These are phyloP conservation scores for Tuber microsphaerosporum DNA, from an alignment of 495 filamentous ascomycete species.

Conservation along the genomic window DNA sequence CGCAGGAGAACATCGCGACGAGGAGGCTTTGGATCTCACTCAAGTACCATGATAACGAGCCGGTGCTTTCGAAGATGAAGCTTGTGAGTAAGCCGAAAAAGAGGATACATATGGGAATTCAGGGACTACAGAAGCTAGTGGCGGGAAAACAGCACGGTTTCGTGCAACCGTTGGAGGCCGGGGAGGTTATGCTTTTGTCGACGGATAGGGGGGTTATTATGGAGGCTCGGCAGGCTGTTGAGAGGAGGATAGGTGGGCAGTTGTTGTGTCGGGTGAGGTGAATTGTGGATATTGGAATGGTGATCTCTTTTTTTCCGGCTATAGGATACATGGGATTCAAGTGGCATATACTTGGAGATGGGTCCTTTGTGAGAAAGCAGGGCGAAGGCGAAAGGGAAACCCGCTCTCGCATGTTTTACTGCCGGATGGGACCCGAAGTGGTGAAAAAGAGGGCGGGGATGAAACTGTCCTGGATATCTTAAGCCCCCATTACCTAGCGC, in stretches of 20 bases:
- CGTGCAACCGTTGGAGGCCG: slow-evolving; percentile 66
- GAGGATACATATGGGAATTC: slow-evolving; percentile 57
- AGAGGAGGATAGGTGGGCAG: slow-evolving; percentile 76
- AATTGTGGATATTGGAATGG: slow-evolving; percentile 15
- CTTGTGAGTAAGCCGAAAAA: slow-evolving; percentile 72
- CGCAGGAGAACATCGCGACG: slow-evolving; percentile 66
- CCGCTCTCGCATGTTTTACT: not conserved
- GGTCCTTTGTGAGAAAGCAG: not conserved
- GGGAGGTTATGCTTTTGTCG: slow-evolving; percentile 73
- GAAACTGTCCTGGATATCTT: not conserved
- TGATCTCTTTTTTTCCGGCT: slow-evolving; percentile 7
- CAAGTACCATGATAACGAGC: slow-evolving; percentile 86
- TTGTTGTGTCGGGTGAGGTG: slow-evolving; percentile 62
- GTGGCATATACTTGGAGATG: not conserved
- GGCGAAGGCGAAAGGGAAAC: not conserved
- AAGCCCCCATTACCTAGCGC: not conserved
- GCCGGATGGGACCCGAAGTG: not conserved
- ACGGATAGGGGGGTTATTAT: slow-evolving; percentile 71
- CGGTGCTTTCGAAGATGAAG: slow-evolving; percentile 65
- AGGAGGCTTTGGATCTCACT: slow-evolving; percentile 83
- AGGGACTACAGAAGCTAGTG: slow-evolving; percentile 55
- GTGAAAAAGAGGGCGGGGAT: not conserved
- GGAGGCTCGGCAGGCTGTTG: slow-evolving; percentile 78
- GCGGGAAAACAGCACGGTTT: slow-evolving; percentile 58
- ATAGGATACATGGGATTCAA: not conserved